Base-by-base conservation (phyloP, 345 rosid genomes). In the Aquilaria yunnanensis region DNA sequence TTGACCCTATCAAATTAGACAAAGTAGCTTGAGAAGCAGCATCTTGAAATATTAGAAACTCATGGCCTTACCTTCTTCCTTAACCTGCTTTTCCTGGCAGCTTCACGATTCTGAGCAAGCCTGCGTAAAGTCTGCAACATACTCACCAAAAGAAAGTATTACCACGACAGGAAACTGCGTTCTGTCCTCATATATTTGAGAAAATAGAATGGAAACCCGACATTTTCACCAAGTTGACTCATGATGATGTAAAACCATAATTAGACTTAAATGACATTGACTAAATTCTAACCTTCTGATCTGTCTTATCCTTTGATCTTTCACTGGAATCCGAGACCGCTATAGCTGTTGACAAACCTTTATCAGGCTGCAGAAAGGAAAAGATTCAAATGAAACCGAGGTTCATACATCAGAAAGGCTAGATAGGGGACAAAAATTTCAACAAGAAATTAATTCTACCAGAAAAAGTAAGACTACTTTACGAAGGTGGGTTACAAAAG, bases 81-180 rank as follows among this genome's bases (percentile, higher is more conserved):
- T 65, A 93, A 69, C 66, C 97, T 83, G 70, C 97, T 93, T 78
- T 93, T 93, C 65, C 99, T 85, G 30, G 99, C 99, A 59, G 99
- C 99, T 82, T 93, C 99, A 12, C 99, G 96, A 74, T 93, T 93
- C 77, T 93, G 98, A 70, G 98, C 98, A 75, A 93, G 98, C 77
- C 97, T 85, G 47, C 97, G 88, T 57, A 88, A 68, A 0, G 96
- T 90, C 97, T 93, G 83, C 29, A 47, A 64, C 66, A 67, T 55
- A 67, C 23, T 46, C 49, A 58, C 37, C 32, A 51, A 46, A 32
- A 57, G 52, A 3, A 37, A 37, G 8, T 37, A 9, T 37, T 5
- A 37, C 1, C 23, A 23, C 1, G 8, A 37, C 43, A 37, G 8
- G 43, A 37, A 37, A 3, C 43, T 9, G 8, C 23, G 43, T 37